Conservation (phyloP, 2,329 filamentous ascomycete species). For the Pseudocercospora pini-densiflorae region DNA sequence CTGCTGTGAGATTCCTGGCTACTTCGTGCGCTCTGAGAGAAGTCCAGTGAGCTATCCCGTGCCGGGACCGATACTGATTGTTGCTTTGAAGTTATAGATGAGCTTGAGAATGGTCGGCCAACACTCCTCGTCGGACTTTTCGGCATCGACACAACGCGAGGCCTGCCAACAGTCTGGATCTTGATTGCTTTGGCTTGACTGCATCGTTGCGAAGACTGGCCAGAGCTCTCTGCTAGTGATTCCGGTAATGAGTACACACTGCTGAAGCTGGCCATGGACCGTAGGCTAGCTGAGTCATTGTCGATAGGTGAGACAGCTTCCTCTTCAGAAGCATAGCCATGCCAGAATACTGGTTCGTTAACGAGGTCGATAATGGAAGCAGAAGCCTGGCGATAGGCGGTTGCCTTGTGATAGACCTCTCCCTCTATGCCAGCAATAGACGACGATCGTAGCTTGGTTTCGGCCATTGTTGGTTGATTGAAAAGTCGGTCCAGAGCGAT, state of each 20-base stretch:
- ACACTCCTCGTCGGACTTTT: conserved; percentile 16
- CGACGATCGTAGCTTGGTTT: conserved; percentile 12
- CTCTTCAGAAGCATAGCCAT: conserved; percentile 38
- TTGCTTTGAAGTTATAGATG: conserved; percentile 9
- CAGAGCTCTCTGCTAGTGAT: conserved; percentile 28
- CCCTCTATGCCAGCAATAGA: background rate
- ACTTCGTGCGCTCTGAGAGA: conserved; percentile 20
- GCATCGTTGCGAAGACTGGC: conserved; percentile 32
- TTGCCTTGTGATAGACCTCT: background rate
- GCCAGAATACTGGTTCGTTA: conserved; percentile 23
- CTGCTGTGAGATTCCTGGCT: conserved; percentile 25
- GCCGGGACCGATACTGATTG: conserved; percentile 2
- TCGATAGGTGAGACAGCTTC: conserved; percentile 36
- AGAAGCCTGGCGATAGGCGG: conserved; percentile 4
- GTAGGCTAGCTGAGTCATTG: conserved; percentile 29
- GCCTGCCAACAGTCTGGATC: conserved; percentile 35
- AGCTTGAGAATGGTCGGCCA: conserved; percentile 17
- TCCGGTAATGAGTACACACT: conserved; percentile 29
- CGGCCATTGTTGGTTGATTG: conserved; percentile 11
- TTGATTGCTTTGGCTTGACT: conserved; percentile 34
- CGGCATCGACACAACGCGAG: conserved; percentile 36
- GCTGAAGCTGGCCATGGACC: conserved; percentile 23
- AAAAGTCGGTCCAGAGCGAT: conserved; percentile 14
- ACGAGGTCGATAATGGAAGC: conserved; percentile 19
- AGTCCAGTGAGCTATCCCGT: conserved; percentile 8